A percentile compares a stretch with the other conserved stretches of the same genome.
Evolutionary conservation across 768 basidiomycete species (phyloP).

Genomic region (Leucocoprinus leucothites): DNA sequence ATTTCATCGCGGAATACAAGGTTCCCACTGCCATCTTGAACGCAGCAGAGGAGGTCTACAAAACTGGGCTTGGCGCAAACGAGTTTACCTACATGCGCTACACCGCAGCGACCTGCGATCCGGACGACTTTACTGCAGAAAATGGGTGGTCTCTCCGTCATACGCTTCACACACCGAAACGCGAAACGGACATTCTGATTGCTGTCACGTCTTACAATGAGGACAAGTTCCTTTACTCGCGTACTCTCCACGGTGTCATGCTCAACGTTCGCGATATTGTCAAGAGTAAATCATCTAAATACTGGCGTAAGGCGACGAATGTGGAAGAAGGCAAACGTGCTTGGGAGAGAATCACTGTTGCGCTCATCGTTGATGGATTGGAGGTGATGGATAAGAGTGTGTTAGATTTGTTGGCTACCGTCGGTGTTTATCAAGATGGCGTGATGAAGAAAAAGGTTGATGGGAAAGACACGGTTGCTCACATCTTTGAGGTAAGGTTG

Average conservation of each 20-base stretch:
- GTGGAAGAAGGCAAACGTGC: slow-evolving; percentile 81
- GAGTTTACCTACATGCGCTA: slow-evolving; percentile 98
- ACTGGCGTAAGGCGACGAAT: slow-evolving; percentile 62
- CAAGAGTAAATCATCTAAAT: slow-evolving; percentile 92
- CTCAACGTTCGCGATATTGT: slow-evolving; percentile 96
- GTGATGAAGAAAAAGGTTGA: slow-evolving; percentile 93
- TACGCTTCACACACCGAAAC: slow-evolving; percentile 64
- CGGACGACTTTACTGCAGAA: slow-evolving; percentile 79
- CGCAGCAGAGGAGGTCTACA: slow-evolving; percentile 79
- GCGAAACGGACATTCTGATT: slow-evolving; percentile 90
- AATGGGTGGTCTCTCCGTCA: slow-evolving; percentile 84
- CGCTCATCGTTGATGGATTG: slow-evolving; percentile 89
- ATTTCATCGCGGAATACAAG: slow-evolving; percentile 87
- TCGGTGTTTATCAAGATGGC: slow-evolving; percentile 93
- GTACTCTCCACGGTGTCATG: slow-evolving; percentile 95
- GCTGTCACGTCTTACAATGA: slow-evolving; percentile 94
- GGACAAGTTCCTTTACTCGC: slow-evolving; percentile 85
- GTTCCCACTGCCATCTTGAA: slow-evolving; percentile 83
- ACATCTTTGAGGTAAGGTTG: slow-evolving; percentile 86
- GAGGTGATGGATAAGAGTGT: slow-evolving; percentile 96
- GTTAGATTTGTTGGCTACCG: slow-evolving; percentile 81
- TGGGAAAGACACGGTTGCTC: slow-evolving; percentile 85
- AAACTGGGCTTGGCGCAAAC: slow-evolving; percentile 56
- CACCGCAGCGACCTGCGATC: slow-evolving; percentile 88
- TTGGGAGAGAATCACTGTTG: slow-evolving; percentile 91